These are phyloP conservation scores for Ceratobasidium sp. DNA, from an alignment of 1,284 basidiomycete species.

Conservation along the genomic window DNA sequence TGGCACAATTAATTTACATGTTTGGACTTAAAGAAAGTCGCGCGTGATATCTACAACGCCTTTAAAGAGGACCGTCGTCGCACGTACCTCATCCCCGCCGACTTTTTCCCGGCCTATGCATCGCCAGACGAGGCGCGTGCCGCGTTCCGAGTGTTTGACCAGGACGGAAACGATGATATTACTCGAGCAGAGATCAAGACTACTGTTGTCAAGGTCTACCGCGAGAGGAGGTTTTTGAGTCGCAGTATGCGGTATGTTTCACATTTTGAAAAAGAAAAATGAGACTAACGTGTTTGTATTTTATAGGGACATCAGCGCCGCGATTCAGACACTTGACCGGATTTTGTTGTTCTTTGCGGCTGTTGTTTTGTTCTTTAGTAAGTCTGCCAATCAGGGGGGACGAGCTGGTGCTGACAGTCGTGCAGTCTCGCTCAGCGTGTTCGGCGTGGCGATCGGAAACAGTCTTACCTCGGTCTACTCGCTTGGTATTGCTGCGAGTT, in stretches of 20 bases:
- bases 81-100: slow-evolving; percentile 70
- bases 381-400: slow-evolving; percentile 14
- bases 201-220: slow-evolving; percentile 75
- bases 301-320: slow-evolving; percentile 74
- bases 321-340: slow-evolving; percentile 69
- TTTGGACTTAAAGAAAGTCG: slow-evolving; percentile 62
- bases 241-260: slow-evolving; percentile 65
- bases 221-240: slow-evolving; percentile 74
- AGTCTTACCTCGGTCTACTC: slow-evolving; percentile 45
- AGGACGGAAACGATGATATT: slow-evolving; percentile 81
- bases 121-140: slow-evolving; percentile 66
- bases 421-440: slow-evolving; percentile 69
- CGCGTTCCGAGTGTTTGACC: slow-evolving; percentile 81
- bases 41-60: slow-evolving; percentile 71
- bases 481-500: slow-evolving; percentile 73
- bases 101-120: slow-evolving; percentile 76
- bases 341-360: slow-evolving; percentile 71
- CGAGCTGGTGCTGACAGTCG: neutral
- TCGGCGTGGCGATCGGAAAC: slow-evolving; percentile 69
- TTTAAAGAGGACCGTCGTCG: slow-evolving; percentile 65
- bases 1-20: neutral
- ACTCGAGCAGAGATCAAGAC: slow-evolving; percentile 81
- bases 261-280: neutral
- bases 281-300: slow-evolving; percentile 60
- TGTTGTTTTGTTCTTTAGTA: slow-evolving; percentile 71